Base-by-base conservation (phyloP, 805 yeast species). In the Candida xiaguanensis region DNA sequence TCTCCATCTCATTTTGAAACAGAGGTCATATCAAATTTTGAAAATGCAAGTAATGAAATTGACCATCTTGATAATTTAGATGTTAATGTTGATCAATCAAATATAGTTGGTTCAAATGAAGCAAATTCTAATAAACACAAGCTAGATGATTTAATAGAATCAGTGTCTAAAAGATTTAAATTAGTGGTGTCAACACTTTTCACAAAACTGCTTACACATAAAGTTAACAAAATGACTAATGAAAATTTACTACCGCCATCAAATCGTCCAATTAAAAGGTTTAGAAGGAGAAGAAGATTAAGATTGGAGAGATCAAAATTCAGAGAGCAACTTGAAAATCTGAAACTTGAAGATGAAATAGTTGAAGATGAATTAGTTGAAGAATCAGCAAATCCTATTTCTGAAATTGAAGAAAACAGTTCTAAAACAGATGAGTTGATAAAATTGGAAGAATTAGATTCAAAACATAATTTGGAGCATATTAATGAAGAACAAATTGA, bases 141-240 rank as follows among this genome's bases (percentile, higher is more conserved):
- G 14, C 13, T 35, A 8, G 38, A 35, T 4, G 38, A 35, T 16
- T 3, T 18, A n/a, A 8, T 35, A 8, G 23, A 16, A 5, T 35
- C 31, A 11, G 33, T 15, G 3, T 13, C 33, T 5, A 35, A 35
- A 29, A 35, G 26, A 35, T 29, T 35, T 8, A 35, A 35, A 35
- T 11, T 14, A 5, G 13, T 14, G 8, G 27, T 32, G 6, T 22
- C 35, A 13, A 15, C 6, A n/a, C 3, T 34, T 23, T 12, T n/a
- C 30, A 5, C 7, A 16, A 17, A n/a, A 5, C 17, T 30, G 12
- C 5, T 30, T 9, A 5, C 34, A 30, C 34, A 5, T 5, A 8
- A n/a, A n/a, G 29, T 12, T 26, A 11, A 13, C 14, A 12, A 12
- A 26, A 13, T 26, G 14, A 12, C n/a, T 26, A n/a, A 8, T 11